Percentiles rank a stretch among this genome's conserved stretches.
phyloP scores from a whole-genome alignment of 1,139 yeast genomes.

The Hansenula sp. region DNA sequence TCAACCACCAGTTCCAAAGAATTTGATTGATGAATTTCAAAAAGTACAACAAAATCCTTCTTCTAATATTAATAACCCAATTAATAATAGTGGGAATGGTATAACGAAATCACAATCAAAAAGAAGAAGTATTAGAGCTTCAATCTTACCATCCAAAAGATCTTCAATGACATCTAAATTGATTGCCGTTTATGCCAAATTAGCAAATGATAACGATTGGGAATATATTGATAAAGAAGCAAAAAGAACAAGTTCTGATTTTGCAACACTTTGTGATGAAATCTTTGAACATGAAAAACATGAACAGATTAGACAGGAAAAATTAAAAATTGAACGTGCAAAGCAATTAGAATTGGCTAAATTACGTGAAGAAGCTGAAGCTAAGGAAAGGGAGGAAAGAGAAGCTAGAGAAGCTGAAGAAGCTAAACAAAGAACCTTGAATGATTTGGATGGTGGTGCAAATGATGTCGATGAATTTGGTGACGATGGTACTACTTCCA shows the following conservation, averaged over 20 bases:
- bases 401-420: constrained; percentile 20
- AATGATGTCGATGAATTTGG: constrained; percentile 6
- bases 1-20: constrained; percentile 33
- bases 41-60: constrained; percentile 24
- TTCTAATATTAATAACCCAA: constrained; percentile 14
- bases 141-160: constrained; percentile 44
- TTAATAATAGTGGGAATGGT: constrained; percentile 21
- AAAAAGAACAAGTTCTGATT: constrained; percentile 71
- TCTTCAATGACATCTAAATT: constrained; percentile 69
- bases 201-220: constrained; percentile 61
- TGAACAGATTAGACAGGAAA: constrained; percentile 52
- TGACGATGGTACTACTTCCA: constrained; percentile 8
- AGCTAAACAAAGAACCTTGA: constrained; percentile 8
- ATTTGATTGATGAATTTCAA: constrained; percentile 26
- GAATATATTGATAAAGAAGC: constrained; percentile 71
- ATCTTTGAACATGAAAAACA: constrained; percentile 64
- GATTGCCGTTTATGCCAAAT: constrained; percentile 66
- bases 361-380: constrained; percentile 12
- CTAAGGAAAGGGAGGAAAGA: constrained; percentile 11
- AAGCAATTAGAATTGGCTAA: constrained; percentile 25
- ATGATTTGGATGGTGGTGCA: constrained; percentile 2
- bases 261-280: constrained; percentile 73
- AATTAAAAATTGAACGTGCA: constrained; percentile 36
- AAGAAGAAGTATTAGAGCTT: constrained; percentile 30
- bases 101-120: constrained; percentile 21